phyloP scores from a whole-genome alignment of 1,284 basidiomycete species.

The Microbotryum scabiosae region DNA sequence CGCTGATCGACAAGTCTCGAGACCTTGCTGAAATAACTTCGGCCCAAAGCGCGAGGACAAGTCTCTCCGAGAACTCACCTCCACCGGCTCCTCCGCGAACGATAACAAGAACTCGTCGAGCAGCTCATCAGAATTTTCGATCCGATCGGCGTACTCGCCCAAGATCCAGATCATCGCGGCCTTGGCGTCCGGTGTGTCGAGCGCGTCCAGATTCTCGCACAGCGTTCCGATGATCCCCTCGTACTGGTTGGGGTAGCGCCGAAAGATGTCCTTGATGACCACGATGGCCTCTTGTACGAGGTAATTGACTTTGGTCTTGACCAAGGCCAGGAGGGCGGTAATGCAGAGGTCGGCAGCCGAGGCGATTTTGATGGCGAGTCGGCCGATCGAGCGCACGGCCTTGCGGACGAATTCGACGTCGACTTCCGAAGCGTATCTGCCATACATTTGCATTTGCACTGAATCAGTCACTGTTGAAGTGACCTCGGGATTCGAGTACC shows the following conservation, averaged over 20 bases:
- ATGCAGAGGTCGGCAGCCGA: slow-evolving; percentile 83
- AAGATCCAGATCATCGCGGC: slow-evolving; percentile 98
- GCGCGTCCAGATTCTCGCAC: slow-evolving; percentile 80
- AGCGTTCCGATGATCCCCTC: slow-evolving; percentile 88
- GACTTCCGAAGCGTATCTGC: slow-evolving; percentile 92
- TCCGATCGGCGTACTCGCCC: slow-evolving; percentile 91
- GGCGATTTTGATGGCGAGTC: slow-evolving; percentile 94
- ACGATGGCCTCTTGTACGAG: slow-evolving; percentile 97
- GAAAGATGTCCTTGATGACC: slow-evolving; percentile 96
- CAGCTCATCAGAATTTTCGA: slow-evolving; percentile 91
- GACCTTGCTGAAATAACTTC: background rate
- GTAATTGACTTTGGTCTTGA: slow-evolving; percentile 90
- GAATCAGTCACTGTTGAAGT: background rate
- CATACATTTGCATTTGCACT: background rate
- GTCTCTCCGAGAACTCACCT: slow-evolving; percentile 49
- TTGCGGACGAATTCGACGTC: slow-evolving; percentile 98
- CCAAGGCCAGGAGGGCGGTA: slow-evolving; percentile 70
- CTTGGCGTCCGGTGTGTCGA: slow-evolving; percentile 95
- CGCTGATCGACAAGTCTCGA: background rate
- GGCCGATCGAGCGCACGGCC: slow-evolving; percentile 90
- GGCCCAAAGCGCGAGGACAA: background rate
- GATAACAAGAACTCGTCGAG: slow-evolving; percentile 84
- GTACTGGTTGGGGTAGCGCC: slow-evolving; percentile 92
- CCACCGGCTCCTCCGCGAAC: slow-evolving; percentile 87
- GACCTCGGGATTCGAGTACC: background rate